Evolutionary conservation across 768 basidiomycete genomes (phyloP), one percentile per base, ranked within the genome.

Genomic region (Kwoniella mangroviensis): DNA sequence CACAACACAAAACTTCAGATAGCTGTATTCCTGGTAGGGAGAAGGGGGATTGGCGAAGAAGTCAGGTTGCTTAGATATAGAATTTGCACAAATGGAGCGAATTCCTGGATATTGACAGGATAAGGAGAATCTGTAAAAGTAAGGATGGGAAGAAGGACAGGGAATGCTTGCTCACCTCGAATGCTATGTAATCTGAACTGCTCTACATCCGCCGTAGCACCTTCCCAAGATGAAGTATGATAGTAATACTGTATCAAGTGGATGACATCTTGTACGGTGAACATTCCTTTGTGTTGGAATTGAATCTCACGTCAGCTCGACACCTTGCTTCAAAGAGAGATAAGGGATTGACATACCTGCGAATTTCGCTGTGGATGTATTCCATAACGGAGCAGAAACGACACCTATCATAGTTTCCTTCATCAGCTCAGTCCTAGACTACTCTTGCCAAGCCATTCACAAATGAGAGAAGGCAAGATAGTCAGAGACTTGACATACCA

Each of bases 181-280:
- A 99, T 84, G 59, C 90, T 89, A 80, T 95, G 92, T 40, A 99
- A 86, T 41, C 92, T 88, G 82, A 99, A 93, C 0, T 89, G 91
- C 81, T 98, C 96, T 3, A 98, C 96, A 76, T 98, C 94, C 12
- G 90, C 88, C 0, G 90, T 88, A 5, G 94, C 95, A 63, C 88
- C 89, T 76, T 94, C 94, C 82, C 89, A 91, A 41, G 91, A 90
- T 2, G 88, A 85, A 13, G 91, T 92, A 57, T 90, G 89, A 84
- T 98, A 97, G 84, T 98, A 99, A 85, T 95, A 97, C 79, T 99
- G 97, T 74, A 99, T 98, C 73, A 99, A 89, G 82, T 99, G 97
- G 68, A 99, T 98, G 82, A 99, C 94, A 83, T 99, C 97, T 67
- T 94, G 88, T n/a, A 98, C 93, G 10, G 97, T 99, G 79, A 99